Percentiles rank a stretch among this genome's conserved stretches.
These are phyloP conservation scores for Suillus paluster DNA, from an alignment of 768 basidiomycete genomes.

Conservation along the genomic window DNA sequence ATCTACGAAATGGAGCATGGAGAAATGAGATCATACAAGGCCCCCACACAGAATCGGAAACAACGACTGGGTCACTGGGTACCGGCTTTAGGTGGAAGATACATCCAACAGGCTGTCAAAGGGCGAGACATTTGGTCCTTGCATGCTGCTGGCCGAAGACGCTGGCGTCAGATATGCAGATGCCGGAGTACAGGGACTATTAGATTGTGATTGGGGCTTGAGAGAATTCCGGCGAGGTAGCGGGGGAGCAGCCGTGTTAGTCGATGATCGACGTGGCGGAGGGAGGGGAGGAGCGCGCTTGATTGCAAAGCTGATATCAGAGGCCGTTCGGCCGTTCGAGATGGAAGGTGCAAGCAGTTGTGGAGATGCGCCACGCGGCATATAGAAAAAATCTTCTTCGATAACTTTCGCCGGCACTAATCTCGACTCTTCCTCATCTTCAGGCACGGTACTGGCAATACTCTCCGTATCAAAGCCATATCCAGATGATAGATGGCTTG, in stretches of 20 bases:
- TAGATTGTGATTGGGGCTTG: constrained; percentile 22
- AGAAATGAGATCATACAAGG: neutral
- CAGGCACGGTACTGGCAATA: constrained; percentile 45
- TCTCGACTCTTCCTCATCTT: constrained; percentile 49
- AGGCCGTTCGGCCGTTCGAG: constrained; percentile 27
- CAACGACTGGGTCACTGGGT: neutral
- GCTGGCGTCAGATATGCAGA: constrained; percentile 33
- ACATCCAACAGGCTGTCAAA: constrained; percentile 68
- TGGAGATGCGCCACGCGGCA: constrained; percentile 19
- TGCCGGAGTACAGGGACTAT: constrained; percentile 21
- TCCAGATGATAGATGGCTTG: constrained; percentile 22
- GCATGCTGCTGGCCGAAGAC: constrained; percentile 39
- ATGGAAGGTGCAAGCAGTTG: constrained; percentile 20
- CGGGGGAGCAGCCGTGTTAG: constrained; percentile 41
- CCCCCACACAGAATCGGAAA: neutral
- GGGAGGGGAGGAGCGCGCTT: constrained; percentile 69
- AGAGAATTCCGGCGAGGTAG: constrained; percentile 50
- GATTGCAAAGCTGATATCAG: constrained; percentile 21
- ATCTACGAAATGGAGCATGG: neutral
- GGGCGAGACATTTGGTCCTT: constrained; percentile 55
- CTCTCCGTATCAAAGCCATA: constrained; percentile 40
- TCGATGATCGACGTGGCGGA: constrained; percentile 56
- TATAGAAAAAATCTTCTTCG: constrained; percentile 28
- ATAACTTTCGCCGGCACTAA: constrained; percentile 33
- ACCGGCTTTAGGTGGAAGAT: constrained; percentile 14